A percentile compares a stretch with the other conserved stretches of the same genome.
phyloP scores from a whole-genome alignment of 768 basidiomycete species.

The Pulveroboletus sp. region DNA sequence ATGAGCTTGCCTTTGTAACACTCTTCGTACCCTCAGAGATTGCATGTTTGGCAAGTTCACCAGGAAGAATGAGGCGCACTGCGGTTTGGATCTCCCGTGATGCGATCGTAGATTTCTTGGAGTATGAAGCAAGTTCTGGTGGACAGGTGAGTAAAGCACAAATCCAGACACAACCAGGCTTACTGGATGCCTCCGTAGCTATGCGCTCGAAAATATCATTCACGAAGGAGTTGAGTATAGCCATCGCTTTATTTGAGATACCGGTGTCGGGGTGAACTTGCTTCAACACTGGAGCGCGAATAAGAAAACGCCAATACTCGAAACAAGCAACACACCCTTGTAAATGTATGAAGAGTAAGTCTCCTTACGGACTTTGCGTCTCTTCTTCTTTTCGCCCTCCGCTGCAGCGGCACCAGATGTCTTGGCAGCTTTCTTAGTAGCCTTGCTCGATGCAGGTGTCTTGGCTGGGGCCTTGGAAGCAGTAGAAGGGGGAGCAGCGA shows the following conservation, averaged over 20 bases:
- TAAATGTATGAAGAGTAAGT: conserved; percentile 95
- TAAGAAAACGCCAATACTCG: neutral
- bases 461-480: conserved; percentile 45
- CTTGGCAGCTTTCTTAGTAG: conserved; percentile 56
- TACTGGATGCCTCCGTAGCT: conserved; percentile 85
- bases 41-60: conserved; percentile 97
- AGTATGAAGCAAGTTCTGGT: conserved; percentile 91
- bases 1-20: conserved; percentile 50
- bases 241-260: conserved; percentile 97
- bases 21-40: conserved; percentile 91
- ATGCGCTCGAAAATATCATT: conserved; percentile 94
- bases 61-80: conserved; percentile 92
- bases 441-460: conserved; percentile 33
- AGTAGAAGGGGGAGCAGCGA: conserved; percentile 51
- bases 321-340: conserved; percentile 52
- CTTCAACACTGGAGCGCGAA: conserved; percentile 64
- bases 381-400: conserved; percentile 82
- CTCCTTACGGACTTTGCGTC: conserved; percentile 85
- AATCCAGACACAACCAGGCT: conserved; percentile 24
- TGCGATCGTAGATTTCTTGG: conserved; percentile 98
- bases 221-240: conserved; percentile 88
- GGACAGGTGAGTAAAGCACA: neutral
- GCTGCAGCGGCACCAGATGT: conserved; percentile 48
- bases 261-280: conserved; percentile 98
- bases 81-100: conserved; percentile 98